These are phyloP conservation scores for Solanum bulbocastanum DNA, from an alignment of 257 asterid species.

Conservation along the genomic window DNA sequence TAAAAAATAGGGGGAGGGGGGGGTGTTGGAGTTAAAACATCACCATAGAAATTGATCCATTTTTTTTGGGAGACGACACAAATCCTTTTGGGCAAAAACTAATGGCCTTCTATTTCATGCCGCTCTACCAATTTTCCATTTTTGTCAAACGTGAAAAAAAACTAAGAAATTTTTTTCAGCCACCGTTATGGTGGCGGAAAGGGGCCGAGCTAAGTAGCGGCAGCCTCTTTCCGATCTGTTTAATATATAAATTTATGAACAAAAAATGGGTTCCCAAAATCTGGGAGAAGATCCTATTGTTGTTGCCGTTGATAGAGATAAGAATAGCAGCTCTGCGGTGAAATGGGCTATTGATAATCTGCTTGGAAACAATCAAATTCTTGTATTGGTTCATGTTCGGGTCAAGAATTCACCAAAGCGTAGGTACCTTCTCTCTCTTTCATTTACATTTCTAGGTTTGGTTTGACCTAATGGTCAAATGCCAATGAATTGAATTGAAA, in stretches of 20 bases:
- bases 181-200: slow-evolving; percentile 1
- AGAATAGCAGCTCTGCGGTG: slow-evolving; percentile 38
- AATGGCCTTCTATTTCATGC: not conserved
- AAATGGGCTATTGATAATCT: slow-evolving; percentile 63
- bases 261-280: not conserved
- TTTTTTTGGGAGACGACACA: not conserved
- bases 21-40: not conserved
- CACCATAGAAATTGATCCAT: not conserved
- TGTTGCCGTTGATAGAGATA: slow-evolving; percentile 59
- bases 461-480: not conserved
- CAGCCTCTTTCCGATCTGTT: not conserved
- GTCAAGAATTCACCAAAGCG: slow-evolving; percentile 25
- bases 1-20: not conserved
- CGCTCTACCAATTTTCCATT: not conserved
- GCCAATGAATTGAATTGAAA: not conserved
- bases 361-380: slow-evolving; percentile 5
- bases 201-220: not conserved
- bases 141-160: not conserved
- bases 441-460: not conserved
- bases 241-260: not conserved
- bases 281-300: slow-evolving; percentile 13
- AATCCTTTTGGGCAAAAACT: not conserved
- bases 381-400: slow-evolving; percentile 50
- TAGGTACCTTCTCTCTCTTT: slow-evolving; percentile 29
- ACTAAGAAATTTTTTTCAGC: not conserved